Evolutionary conservation across 2,329 filamentous ascomycete genomes (phyloP).

Genomic region (Annulohypoxylon truncatum): DNA sequence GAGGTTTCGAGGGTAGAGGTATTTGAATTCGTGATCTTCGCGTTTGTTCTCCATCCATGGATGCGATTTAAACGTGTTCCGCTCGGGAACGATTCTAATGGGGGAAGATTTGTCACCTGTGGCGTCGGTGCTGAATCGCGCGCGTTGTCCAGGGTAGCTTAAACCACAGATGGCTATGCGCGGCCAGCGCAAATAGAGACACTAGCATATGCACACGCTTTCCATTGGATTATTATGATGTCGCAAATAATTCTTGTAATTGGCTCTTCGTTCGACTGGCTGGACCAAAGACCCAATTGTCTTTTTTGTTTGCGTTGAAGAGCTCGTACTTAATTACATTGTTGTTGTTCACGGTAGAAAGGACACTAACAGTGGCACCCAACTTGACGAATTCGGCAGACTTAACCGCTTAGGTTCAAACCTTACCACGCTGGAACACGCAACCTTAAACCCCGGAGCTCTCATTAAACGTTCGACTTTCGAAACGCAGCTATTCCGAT

Average conservation of each 20-base stretch:
- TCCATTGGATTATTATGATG: not conserved
- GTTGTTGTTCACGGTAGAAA: not conserved
- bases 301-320: not conserved
- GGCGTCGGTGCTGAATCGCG: conserved; percentile 10
- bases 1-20: conserved; percentile 48
- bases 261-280: not conserved
- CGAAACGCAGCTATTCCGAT: not conserved
- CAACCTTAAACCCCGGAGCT: not conserved
- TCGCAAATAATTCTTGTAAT: not conserved
- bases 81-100: conserved; percentile 1
- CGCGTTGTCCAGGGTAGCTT: conserved; percentile 29
- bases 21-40: conserved; percentile 47
- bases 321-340: not conserved
- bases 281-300: not conserved
- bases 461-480: not conserved
- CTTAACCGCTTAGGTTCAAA: not conserved
- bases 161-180: conserved; percentile 7
- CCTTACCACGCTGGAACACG: not conserved
- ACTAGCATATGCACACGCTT: not conserved
- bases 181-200: conserved; percentile 3
- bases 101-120: not conserved
- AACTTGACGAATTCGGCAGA: not conserved
- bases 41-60: conserved; percentile 34
- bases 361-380: not conserved
- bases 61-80: conserved; percentile 4